phyloP scores from a whole-genome alignment of 768 basidiomycete genomes.

The Boletus rubropictus region DNA sequence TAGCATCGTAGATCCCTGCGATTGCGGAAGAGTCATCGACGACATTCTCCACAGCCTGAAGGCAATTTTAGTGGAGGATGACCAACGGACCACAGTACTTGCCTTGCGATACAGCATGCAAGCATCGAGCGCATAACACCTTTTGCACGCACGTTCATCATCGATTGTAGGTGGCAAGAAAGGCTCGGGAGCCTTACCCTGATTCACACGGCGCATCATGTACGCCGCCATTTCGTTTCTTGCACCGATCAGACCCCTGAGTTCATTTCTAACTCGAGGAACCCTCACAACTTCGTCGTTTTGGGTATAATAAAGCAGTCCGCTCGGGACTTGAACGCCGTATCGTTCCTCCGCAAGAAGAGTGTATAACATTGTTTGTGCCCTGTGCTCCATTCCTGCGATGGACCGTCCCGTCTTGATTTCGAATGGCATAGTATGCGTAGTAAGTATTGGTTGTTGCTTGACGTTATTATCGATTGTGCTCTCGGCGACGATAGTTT shows the following conservation, averaged over 20 bases:
- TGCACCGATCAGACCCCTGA: slow-evolving; percentile 73
- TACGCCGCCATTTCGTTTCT: slow-evolving; percentile 83
- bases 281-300: slow-evolving; percentile 83
- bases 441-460: slow-evolving; percentile 17
- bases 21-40: slow-evolving; percentile 49
- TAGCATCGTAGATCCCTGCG: slow-evolving; percentile 63
- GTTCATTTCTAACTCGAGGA: slow-evolving; percentile 71
- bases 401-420: slow-evolving; percentile 88
- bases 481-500: slow-evolving; percentile 54
- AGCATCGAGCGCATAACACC: slow-evolving; percentile 75
- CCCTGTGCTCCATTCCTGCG: slow-evolving; percentile 86
- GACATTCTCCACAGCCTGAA: slow-evolving; percentile 65
- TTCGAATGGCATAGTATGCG: slow-evolving; percentile 68
- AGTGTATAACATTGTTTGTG: slow-evolving; percentile 97
- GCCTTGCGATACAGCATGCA: slow-evolving; percentile 96
- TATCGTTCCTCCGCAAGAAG: slow-evolving; percentile 89
- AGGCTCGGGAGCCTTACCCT: slow-evolving; percentile 33
- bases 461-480: slow-evolving; percentile 21
- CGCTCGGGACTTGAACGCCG: slow-evolving; percentile 69
- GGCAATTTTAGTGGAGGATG: slow-evolving; percentile 1
- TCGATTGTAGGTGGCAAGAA: slow-evolving; percentile 89
- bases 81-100: slow-evolving; percentile 3
- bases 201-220: slow-evolving; percentile 49
- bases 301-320: slow-evolving; percentile 92
- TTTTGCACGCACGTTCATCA: slow-evolving; percentile 68